Conservation (phyloP, 2,329 filamentous ascomycete genomes). For the Trichophyton benhamiae region DNA sequence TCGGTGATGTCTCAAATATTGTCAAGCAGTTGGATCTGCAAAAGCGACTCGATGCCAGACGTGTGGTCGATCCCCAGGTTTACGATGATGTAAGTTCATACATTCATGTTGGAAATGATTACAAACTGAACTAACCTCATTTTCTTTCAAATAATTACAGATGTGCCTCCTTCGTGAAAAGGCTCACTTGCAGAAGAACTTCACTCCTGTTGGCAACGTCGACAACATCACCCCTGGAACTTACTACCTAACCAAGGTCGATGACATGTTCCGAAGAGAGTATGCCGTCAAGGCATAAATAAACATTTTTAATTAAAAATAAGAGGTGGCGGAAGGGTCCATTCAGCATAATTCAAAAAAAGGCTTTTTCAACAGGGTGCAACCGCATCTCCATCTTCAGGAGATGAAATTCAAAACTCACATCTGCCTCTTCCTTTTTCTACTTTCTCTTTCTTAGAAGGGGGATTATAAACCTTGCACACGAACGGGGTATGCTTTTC, state of each 20-base stretch:
- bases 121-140: background rate
- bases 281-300: slow-evolving; percentile 55
- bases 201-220: slow-evolving; percentile 52
- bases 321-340: no score
- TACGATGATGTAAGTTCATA: slow-evolving; percentile 57
- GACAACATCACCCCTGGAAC: slow-evolving; percentile 55
- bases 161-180: slow-evolving; percentile 73
- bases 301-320: no score
- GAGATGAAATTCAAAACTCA: background rate
- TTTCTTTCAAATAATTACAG: slow-evolving; percentile 27
- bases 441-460: slow-evolving; percentile 1
- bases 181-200: slow-evolving; percentile 72
- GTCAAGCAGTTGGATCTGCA: slow-evolving; percentile 57
- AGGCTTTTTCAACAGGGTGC: background rate
- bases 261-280: slow-evolving; percentile 74
- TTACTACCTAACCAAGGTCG: slow-evolving; percentile 69
- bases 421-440: background rate
- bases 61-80: slow-evolving; percentile 54
- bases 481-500: background rate
- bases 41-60: slow-evolving; percentile 53
- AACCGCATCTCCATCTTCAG: background rate
- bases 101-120: background rate
- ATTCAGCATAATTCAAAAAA: background rate
- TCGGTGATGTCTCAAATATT: slow-evolving; percentile 57
- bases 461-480: background rate